Base-by-base conservation (phyloP, 768 basidiomycete species). In the Phanerodontia chrysosporium region DNA sequence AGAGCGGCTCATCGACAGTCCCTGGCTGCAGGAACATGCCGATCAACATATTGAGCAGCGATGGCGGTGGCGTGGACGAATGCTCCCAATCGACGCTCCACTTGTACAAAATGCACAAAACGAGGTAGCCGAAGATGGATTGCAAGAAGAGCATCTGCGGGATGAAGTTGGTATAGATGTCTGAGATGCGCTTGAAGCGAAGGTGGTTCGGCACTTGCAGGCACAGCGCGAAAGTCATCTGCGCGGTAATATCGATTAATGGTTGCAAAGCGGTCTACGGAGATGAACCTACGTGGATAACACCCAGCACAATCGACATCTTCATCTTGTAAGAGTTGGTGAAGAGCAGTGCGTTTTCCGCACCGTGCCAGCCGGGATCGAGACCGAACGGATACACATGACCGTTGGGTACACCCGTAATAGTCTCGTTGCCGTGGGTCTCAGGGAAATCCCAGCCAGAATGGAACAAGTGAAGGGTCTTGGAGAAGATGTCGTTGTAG, bases 291-390 rank as follows among this genome's bases (percentile, higher is more conserved):
- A 98, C 96, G 73, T 99, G 96, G 60, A 90, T 90, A 64, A 99
- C 95, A 72, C 97, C 97, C 55, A 99, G 74, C 35, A 98, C 84
- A 68, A 99, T 87, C 22, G 93, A 91, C 93, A 98, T 94, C 78
- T 99, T 98, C 97, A 99, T 99, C 86, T 98, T 99, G 79, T 96
- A 96, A 39, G 95, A 98, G 75, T 99, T 99, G 54, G 89, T 90
- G 74, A 98, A 99, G 45, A 97, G 86, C 59, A 99, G 80, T 1
- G 79, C 80, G 69, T 99, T 99, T 64, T 92, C 91, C 5, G 95
- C 82, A 21, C 87, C 92, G 69, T 97, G 95, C 97, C 97, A 99
- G 51, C 77, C 86, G 53, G 95, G 95, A 71, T 99, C 97, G 62
- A 99, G 71, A 64, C 97, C 97, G 64, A 99, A 94, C 2, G 90